phyloP scores from a whole-genome alignment of 2,329 filamentous ascomycete species.

The Epichloe scottii region DNA sequence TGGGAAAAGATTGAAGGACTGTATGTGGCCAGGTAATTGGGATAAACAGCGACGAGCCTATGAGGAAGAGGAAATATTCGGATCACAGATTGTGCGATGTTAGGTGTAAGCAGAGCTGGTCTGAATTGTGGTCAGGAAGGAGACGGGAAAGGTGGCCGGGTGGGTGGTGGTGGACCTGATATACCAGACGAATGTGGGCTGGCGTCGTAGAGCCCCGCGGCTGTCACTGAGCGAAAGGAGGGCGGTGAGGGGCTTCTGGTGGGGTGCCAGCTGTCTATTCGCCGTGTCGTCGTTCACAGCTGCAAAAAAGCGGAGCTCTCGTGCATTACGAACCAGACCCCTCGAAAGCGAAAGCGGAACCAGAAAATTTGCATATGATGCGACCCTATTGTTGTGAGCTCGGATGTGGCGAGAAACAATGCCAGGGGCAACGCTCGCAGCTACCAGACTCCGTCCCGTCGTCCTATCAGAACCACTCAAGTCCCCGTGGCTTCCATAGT shows the following conservation, averaged over 20 bases:
- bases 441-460: neutral
- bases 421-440: neutral
- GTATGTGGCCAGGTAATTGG: neutral
- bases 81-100: neutral
- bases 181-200: neutral
- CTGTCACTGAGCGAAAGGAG: neutral
- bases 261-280: neutral
- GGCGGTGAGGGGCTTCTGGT: neutral
- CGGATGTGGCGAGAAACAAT: neutral
- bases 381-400: neutral
- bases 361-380: neutral
- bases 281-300: neutral
- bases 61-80: neutral
- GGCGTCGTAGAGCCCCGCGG: slow-evolving; percentile 1
- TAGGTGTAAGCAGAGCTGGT: neutral
- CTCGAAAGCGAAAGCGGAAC: neutral
- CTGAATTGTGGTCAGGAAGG: neutral
- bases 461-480: neutral
- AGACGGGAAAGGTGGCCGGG: neutral
- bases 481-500: neutral
- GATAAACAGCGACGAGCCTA: neutral
- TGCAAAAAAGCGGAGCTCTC: neutral
- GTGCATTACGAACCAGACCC: neutral
- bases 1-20: neutral
- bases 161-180: slow-evolving; percentile 1